Base-by-base conservation (phyloP, 257 asterid genomes). In the Solanum chiquidenum region DNA sequence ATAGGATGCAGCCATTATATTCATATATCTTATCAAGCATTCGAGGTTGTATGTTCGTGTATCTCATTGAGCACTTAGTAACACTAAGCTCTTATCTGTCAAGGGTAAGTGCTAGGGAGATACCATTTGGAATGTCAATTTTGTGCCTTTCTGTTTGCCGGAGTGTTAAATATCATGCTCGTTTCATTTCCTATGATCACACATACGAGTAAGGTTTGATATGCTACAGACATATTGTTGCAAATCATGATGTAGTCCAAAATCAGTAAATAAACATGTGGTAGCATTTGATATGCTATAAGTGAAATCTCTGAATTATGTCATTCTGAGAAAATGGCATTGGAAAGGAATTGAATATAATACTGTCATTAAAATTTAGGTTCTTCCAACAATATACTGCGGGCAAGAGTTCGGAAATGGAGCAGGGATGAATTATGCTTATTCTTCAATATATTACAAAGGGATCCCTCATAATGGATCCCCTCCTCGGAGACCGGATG, bases 401-500 rank as follows among this genome's bases (percentile, higher is more conserved):
- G 92, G 91, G 79, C 95, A 94, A 90, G 98, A 94, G 86, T 91
- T 90, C 91, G 38, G 87, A 38, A 90, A 82, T 86, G 98, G 92
- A 83, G 38, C 91, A 34, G 88, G 91, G 86, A 91, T 97, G 69
- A 95, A 91, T 89, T 93, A 93, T 90, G 95, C 95, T 20, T 90
- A 94, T 91, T 95, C 98, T 55, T 94, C 98, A 58, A 92, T 93
- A 71, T 96, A 93, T 93, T 93, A 92, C 92, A 95, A 94, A 86
- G 98, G 96, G 88, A 87, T 94, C 88, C 91, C 94, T 38, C 93
- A 89, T 69, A 93, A 89, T 89, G 95, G 94, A 60, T 96, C 98
- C 89, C 98, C 98, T 64, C 98, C 98, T 18, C 93, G 94, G 96
- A 92, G 98, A 88, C 89, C 94, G 46, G 98, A 96, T 90, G 98